Percentiles rank a stretch among this genome's conserved stretches.
Conservation (phyloP, 176 grass and related monocot genomes). For the Leersia perrieri region DNA sequence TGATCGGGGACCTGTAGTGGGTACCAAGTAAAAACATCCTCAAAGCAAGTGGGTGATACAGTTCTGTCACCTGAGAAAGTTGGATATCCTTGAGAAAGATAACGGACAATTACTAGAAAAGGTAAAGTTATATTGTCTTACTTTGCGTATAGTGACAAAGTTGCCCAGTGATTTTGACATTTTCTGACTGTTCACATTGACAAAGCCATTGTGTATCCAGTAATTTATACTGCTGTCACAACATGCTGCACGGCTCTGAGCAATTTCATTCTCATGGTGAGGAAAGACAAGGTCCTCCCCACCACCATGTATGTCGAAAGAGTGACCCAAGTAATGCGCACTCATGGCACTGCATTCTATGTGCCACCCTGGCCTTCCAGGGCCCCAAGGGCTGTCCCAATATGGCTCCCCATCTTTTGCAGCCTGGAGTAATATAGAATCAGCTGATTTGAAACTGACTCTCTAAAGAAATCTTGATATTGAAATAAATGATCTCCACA, state of each 20-base stretch:
- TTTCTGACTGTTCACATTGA: slow-evolving; percentile 90
- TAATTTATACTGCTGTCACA: slow-evolving; percentile 77
- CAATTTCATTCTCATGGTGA: slow-evolving; percentile 98
- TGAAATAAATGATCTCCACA: slow-evolving; percentile 7
- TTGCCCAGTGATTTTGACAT: slow-evolving; percentile 94
- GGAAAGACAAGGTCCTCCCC: slow-evolving; percentile 92
- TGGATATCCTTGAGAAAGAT: not conserved
- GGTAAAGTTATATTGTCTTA: slow-evolving; percentile 29
- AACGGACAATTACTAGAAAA: not conserved
- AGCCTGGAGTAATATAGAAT: slow-evolving; percentile 45
- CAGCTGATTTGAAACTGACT: slow-evolving; percentile 1
- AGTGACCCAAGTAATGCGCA: slow-evolving; percentile 73
- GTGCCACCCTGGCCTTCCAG: slow-evolving; percentile 90
- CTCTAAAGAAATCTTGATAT: not conserved
- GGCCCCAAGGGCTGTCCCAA: slow-evolving; percentile 97
- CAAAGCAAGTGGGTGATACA: slow-evolving; percentile 82
- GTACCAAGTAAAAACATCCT: slow-evolving; percentile 97
- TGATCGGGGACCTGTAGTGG: slow-evolving; percentile 82
- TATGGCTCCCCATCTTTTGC: slow-evolving; percentile 86
- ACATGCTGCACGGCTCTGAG: slow-evolving; percentile 90
- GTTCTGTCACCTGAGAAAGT: slow-evolving; percentile 66
- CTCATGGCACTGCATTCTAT: slow-evolving; percentile 99
- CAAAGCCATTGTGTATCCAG: slow-evolving; percentile 99
- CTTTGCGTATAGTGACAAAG: slow-evolving; percentile 81
- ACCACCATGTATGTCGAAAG: slow-evolving; percentile 92